These are phyloP conservation scores for Ceratocystis cacaofunesta DNA, from an alignment of 2,329 filamentous ascomycete genomes.

Conservation along the genomic window DNA sequence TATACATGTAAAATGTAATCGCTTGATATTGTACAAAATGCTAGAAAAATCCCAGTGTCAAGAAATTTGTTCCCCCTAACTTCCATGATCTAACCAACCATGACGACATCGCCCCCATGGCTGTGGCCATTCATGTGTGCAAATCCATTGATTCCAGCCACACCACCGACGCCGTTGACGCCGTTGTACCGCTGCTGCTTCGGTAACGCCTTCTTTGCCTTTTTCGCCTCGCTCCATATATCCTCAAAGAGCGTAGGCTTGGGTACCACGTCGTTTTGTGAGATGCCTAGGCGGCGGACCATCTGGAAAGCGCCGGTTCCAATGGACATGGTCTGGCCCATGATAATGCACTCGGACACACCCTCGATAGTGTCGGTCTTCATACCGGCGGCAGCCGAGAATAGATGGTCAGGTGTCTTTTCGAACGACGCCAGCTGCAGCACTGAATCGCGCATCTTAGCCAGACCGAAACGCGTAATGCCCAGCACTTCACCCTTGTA, in stretches of 20 bases:
- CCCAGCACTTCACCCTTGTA: constrained; percentile 95
- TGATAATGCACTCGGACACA: constrained; percentile 93
- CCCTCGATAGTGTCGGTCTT: constrained; percentile 87
- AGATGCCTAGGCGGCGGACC: constrained; percentile 58
- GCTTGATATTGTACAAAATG: constrained; percentile 5
- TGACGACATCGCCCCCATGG: constrained; percentile 11
- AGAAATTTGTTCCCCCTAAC: not conserved
- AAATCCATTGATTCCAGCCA: not conserved
- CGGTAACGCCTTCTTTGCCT: constrained; percentile 11
- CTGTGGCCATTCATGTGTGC: not conserved
- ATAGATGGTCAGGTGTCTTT: constrained; percentile 94
- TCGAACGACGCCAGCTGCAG: constrained; percentile 92
- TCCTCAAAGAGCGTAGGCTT: constrained; percentile 60
- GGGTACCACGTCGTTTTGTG: constrained; percentile 39
- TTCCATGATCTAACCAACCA: constrained; percentile 4
- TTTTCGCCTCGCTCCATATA: constrained; percentile 30
- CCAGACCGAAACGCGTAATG: constrained; percentile 88
- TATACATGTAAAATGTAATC: not conserved
- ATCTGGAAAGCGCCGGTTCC: constrained; percentile 90
- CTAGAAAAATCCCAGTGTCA: constrained; percentile 1
- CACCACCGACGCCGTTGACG: not conserved
- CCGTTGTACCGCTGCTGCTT: not conserved
- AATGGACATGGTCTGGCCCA: constrained; percentile 85
- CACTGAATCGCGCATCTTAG: constrained; percentile 91
- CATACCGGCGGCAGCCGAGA: constrained; percentile 83